These are phyloP conservation scores for Vitis rotundifolia DNA, from an alignment of 164 flowering plant genomes.

Conservation along the genomic window DNA sequence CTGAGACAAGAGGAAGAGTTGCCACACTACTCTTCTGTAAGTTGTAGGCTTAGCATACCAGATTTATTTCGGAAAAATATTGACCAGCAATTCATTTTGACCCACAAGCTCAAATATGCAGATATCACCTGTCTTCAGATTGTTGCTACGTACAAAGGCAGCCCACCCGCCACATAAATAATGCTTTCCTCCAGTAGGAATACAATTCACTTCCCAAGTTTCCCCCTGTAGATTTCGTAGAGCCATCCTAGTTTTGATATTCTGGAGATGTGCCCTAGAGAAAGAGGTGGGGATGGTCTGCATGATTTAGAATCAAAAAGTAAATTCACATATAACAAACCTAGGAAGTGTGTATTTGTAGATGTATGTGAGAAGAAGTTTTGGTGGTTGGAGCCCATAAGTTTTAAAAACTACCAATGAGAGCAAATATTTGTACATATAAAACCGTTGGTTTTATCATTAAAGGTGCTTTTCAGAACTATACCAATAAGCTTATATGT, in stretches of 20 bases:
- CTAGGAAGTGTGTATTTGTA: too few species aligned
- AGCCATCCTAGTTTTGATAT: not conserved
- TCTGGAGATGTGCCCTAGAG: not conserved
- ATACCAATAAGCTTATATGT: too few species aligned
- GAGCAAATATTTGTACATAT: too few species aligned
- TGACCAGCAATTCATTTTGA: conserved; percentile 3
- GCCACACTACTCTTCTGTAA: not conserved
- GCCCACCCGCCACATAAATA: conserved; percentile 2
- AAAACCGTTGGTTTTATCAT: too few species aligned
- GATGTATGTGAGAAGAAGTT: too few species aligned
- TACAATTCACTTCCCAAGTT: not conserved
- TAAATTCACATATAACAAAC: not conserved
- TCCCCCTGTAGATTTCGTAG: not conserved
- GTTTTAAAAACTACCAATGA: too few species aligned
- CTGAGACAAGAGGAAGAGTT: not conserved
- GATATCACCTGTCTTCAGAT: not conserved
- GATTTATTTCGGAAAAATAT: not conserved
- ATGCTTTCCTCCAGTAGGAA: not conserved
- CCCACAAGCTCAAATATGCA: conserved; percentile 1
- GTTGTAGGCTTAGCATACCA: not conserved
- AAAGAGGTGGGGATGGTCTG: not conserved
- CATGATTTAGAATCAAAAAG: not conserved
- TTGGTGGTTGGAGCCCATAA: too few species aligned
- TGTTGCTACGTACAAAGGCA: conserved; percentile 2
- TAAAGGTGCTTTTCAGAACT: too few species aligned